These are phyloP conservation scores for Tuber magnatum DNA, from an alignment of 495 filamentous ascomycete species.

Conservation along the genomic window DNA sequence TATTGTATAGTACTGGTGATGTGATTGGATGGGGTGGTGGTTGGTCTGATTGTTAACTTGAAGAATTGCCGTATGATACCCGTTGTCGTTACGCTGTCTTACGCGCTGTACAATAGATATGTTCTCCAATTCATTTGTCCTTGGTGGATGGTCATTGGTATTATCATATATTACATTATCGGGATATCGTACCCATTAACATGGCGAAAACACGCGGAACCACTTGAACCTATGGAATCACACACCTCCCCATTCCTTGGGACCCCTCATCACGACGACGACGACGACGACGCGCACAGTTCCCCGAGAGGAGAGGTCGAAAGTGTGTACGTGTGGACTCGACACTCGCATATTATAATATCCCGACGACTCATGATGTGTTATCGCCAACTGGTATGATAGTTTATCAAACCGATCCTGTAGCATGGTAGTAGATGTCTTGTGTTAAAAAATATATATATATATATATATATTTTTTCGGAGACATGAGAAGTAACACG, in stretches of 20 bases:
- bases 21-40: not conserved
- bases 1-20: not conserved
- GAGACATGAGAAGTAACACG: not conserved
- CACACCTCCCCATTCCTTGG: not conserved
- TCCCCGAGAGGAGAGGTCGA: not conserved
- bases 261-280: not conserved
- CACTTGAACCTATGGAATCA: not conserved
- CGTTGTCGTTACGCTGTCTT: not conserved
- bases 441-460: not conserved
- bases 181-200: not conserved
- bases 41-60: not conserved
- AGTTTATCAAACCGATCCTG: not conserved
- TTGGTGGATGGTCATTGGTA: not conserved
- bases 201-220: not conserved
- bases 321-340: not conserved
- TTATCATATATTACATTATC: not conserved
- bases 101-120: not conserved
- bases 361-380: not conserved
- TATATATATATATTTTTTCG: too few relatives aligned
- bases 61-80: not conserved
- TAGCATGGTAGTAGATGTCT: not conserved
- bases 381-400: not conserved
- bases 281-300: not conserved
- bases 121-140: not conserved
- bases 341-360: not conserved